phyloP scores from a whole-genome alignment of 2,329 filamentous ascomycete species.

The Annulohypoxylon truncatum region DNA sequence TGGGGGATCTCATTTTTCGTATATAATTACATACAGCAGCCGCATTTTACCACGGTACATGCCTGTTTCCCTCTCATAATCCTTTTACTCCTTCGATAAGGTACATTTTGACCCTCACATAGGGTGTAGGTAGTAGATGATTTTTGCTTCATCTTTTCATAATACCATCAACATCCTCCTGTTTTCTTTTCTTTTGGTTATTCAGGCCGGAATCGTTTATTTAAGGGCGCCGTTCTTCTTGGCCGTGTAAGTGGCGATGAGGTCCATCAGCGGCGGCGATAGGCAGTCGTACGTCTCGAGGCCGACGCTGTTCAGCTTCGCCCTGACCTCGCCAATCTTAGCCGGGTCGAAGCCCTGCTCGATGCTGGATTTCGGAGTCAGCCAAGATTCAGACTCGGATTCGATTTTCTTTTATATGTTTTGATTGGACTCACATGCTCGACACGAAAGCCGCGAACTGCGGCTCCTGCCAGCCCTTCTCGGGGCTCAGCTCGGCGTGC shows the following conservation, averaged over 20 bases:
- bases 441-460: constrained; percentile 77
- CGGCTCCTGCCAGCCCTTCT: constrained; percentile 75
- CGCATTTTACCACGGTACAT: neutral
- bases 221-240: constrained; percentile 55
- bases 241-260: constrained; percentile 65
- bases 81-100: neutral
- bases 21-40: constrained; percentile 20
- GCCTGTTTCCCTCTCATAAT: neutral
- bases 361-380: constrained; percentile 53
- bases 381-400: too few relatives aligned
- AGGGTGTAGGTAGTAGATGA: neutral
- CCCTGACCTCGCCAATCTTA: constrained; percentile 66
- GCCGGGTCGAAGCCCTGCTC: constrained; percentile 72
- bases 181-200: neutral
- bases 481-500: constrained; percentile 65
- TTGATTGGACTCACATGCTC: constrained; percentile 56
- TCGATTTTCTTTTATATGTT: too few relatives aligned
- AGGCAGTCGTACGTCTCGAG: constrained; percentile 73
- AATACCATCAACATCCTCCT: neutral
- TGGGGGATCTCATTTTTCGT: constrained; percentile 1
- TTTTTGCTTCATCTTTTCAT: neutral
- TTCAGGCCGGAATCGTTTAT: neutral
- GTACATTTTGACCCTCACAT: neutral
- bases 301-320: constrained; percentile 64
- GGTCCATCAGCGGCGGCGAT: constrained; percentile 72